These are phyloP conservation scores for Rhodosporidiobolus odoratus DNA, from an alignment of 768 basidiomycete species.

Conservation along the genomic window DNA sequence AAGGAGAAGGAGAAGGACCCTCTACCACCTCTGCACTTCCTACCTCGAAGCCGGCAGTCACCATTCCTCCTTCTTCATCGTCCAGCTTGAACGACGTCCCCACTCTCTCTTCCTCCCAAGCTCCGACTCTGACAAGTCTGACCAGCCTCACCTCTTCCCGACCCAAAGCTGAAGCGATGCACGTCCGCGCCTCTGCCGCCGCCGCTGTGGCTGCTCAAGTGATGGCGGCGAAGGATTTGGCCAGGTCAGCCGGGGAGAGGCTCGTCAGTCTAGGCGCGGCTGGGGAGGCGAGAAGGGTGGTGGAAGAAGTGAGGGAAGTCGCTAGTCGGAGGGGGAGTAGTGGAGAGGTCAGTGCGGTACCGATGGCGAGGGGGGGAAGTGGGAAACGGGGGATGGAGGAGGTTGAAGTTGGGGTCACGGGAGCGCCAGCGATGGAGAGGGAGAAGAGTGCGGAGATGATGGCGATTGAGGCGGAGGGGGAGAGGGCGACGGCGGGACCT, in stretches of 20 bases:
- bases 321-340: not conserved
- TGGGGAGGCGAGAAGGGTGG: conserved; percentile 4
- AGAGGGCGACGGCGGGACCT: not conserved
- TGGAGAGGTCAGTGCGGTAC: not conserved
- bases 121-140: conserved; percentile 16
- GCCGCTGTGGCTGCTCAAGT: conserved; percentile 39
- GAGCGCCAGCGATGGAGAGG: not conserved
- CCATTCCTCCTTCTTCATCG: not conserved
- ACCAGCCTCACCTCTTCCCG: conserved; percentile 12
- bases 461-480: conserved; percentile 5
- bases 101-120: conserved; percentile 2
- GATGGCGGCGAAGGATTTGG: conserved; percentile 38
- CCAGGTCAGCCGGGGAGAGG: conserved; percentile 14
- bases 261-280: conserved; percentile 9
- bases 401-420: not conserved
- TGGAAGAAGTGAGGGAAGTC: conserved; percentile 13
- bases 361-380: conserved; percentile 2
- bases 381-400: not conserved
- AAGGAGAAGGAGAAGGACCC: conserved; percentile 1
- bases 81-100: too few species aligned
- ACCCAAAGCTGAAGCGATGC: conserved; percentile 24
- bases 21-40: not conserved
- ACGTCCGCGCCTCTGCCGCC: conserved; percentile 37
- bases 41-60: too few species aligned
- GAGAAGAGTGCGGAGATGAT: conserved; percentile 3